Base-by-base conservation (phyloP, 805 yeast species). In the Candida piceae region DNA sequence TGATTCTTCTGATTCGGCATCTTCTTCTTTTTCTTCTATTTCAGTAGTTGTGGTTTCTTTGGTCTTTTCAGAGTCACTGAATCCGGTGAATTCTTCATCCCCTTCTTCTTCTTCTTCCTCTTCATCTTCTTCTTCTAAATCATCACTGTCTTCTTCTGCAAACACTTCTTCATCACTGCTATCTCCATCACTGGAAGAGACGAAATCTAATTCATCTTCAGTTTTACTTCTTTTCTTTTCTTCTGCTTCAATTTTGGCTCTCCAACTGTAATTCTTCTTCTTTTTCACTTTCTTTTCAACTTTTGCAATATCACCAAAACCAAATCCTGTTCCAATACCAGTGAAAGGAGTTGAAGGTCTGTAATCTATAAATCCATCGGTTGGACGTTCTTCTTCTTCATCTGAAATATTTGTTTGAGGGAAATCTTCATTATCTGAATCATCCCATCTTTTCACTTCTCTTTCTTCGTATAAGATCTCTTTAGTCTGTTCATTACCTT, bases 191-290 rank as follows among this genome's bases (percentile, higher is more conserved):
- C 47, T 45, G 11, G 61, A 55, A 3, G 72, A 57, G 8, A 56
- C 61, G 50, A 82, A 83, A 49, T 81, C 90, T 35, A 64, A 58
- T 3, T 76, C 87, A 33, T 79, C 86, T 31, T 80, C 86, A 4
- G 51, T 37, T 21, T 67, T 62, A 38, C 67, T 51, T 19, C 39
- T 50, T 36, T 64, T 66, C 32, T 69, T 64, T 32, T 61, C 62
- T 29, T 73, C 76, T 34, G 65, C 69, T 38, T 70, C 81, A 5
- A 80, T 54, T 42, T 63, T 66, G 27, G 70, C 69, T 51, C 80
- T 76, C 97, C 96, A 88, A 29, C 80, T 83, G 53, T 84, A 85
- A 45, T 72, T 75, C 56, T 72, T 76, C 19, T 64, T 68, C 2
- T 72, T 63, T 37, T 72, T 74, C 22, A 69, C 68, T 7, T 75